A percentile compares a stretch with the other conserved stretches of the same genome.
These are phyloP conservation scores for Xerocomus brunneocitrinus DNA, from an alignment of 768 basidiomycete species.

Conservation along the genomic window DNA sequence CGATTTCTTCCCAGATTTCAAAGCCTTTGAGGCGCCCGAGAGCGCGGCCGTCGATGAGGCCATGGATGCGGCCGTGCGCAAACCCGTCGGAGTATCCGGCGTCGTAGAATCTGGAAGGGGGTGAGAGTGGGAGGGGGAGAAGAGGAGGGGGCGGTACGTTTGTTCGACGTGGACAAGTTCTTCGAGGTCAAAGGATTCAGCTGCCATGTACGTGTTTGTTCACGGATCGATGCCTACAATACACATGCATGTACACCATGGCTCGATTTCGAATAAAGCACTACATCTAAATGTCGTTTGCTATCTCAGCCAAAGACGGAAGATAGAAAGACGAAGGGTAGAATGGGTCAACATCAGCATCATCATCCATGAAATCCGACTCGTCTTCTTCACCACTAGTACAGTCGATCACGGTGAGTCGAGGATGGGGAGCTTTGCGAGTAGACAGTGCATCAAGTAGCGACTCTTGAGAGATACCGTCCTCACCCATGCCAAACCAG, in stretches of 20 bases:
- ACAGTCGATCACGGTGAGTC: not conserved
- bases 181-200: constrained; percentile 42
- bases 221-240: too few relatives aligned
- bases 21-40: constrained; percentile 87
- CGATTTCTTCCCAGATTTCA: constrained; percentile 97
- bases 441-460: not conserved
- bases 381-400: not conserved
- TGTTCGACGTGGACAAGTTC: constrained; percentile 59
- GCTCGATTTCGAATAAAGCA: too few relatives aligned
- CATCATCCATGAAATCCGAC: too few relatives aligned
- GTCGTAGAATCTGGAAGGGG: constrained; percentile 65
- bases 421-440: not conserved
- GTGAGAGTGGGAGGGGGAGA: not conserved
- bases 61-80: constrained; percentile 84
- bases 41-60: constrained; percentile 84
- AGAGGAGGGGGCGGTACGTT: constrained; percentile 37
- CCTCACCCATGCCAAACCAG: not conserved
- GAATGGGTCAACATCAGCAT: too few relatives aligned
- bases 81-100: constrained; percentile 73
- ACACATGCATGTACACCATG: too few relatives aligned
- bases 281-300: too few relatives aligned
- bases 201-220: not conserved
- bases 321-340: too few relatives aligned
- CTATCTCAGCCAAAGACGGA: too few relatives aligned
- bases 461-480: not conserved